Evolutionary conservation across 768 basidiomycete species (phyloP), one percentile per base, ranked within the genome.

Genomic region (Termitomyces sp.): DNA sequence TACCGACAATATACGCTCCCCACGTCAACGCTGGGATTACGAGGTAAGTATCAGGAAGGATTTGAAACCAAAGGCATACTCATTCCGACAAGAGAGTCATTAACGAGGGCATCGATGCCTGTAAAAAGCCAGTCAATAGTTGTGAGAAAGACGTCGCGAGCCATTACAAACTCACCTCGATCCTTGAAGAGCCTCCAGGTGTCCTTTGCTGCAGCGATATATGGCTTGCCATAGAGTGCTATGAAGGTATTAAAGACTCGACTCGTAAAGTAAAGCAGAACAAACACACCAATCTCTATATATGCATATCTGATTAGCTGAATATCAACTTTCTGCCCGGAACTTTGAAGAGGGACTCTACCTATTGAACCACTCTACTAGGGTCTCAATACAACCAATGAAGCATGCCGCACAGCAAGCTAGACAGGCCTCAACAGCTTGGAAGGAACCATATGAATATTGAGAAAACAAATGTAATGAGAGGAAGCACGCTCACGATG

Each of bases 171-270:
- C 65, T 22, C 63, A 75, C 86, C 90, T 56, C 89, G 81, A 65
- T 91, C 87, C 66, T 81, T 81, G 72, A 90, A 83, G 54, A 92
- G 68, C 36, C 80, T 78, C 88, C 88, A 94, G 0, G 92, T 91
- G 68, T 91, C 90, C 69, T 88, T 91, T 0, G 92, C 90, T 29
- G 91, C 91, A 26, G 76, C 68, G 44, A 93, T 80, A 62, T 92
- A 94, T 1, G 87, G 74, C 71, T 94, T 94, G 34, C 92, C 92
- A 67, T 93, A 94, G 10, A 93, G 73, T 0, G 91, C 88, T 88
- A 45, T 31, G 15, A 31, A 36, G 53, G 54, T 48, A 29, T 51
- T 56, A 50, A 16, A 8, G 26, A 48, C 36, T 49, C 47, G n/a
- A 6, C 13, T n/a, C n/a, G n/a, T 3, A 29, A 20, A 28, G 10